A percentile compares a stretch with the other conserved stretches of the same genome.
Evolutionary conservation across 108 stramenopile species (phyloP).

Genomic region (Nannochloropsis oceanica): DNA sequence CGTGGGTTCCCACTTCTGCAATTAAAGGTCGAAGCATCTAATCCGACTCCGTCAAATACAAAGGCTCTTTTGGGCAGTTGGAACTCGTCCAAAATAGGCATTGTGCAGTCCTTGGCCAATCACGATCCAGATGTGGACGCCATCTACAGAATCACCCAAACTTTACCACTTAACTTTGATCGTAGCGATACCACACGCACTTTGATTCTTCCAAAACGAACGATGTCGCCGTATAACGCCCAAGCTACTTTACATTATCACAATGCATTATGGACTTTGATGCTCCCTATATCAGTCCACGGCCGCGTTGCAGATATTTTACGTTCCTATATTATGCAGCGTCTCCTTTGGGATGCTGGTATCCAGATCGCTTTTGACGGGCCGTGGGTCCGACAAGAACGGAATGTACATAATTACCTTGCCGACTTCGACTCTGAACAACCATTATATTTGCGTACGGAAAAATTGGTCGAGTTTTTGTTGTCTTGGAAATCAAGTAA

Average conservation of each 20-base stretch:
- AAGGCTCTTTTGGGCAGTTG: too few relatives aligned
- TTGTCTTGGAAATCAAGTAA: too few relatives aligned
- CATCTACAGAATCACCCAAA: conserved; percentile 38
- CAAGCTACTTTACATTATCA: conserved; percentile 44
- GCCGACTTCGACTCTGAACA: conserved; percentile 44
- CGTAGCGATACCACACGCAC: too few relatives aligned
- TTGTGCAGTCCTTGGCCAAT: conserved; percentile 42
- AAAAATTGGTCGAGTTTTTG: conserved; percentile 33
- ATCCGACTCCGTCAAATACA: too few relatives aligned
- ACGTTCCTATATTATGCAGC: conserved; percentile 45
- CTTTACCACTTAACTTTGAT: conserved; percentile 11
- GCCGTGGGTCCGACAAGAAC: conserved; percentile 35
- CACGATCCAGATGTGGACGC: conserved; percentile 51
- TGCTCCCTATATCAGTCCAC: conserved; percentile 45
- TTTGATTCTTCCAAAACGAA: not conserved
- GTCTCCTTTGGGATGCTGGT: conserved; percentile 14
- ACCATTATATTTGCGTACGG: conserved; percentile 37
- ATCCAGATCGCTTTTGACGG: conserved; percentile 29
- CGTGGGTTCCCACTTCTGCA: conserved; percentile 43
- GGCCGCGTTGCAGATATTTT: conserved; percentile 49
- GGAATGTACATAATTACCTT: conserved; percentile 39
- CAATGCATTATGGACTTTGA: conserved; percentile 36
- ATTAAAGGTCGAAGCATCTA: not conserved
- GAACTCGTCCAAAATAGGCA: conserved; percentile 24
- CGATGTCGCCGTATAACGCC: conserved; percentile 46